phyloP scores from a whole-genome alignment of 441 rosid genomes.

The Omphalea diandra region DNA sequence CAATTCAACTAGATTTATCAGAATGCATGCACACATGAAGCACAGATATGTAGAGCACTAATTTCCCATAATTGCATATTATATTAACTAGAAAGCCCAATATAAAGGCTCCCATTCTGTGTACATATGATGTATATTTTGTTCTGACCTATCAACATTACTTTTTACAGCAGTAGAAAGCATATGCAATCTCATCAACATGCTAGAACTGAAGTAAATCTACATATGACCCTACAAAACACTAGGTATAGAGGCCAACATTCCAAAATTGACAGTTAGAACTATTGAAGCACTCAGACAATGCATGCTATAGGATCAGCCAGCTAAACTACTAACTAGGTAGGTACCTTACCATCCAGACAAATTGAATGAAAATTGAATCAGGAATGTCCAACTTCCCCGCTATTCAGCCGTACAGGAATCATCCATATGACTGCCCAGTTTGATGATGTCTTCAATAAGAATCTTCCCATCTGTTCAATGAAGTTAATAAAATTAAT shows the following conservation, averaged over 20 bases:
- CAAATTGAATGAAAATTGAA: background rate
- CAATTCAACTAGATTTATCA: background rate
- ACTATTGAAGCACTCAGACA: background rate
- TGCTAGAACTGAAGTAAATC: background rate
- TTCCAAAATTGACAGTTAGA: background rate
- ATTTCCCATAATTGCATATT: background rate
- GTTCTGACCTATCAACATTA: background rate
- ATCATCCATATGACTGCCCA: slow-evolving; percentile 70
- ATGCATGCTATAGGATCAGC: background rate
- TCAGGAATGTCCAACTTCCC: slow-evolving; percentile 4
- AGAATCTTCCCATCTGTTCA: slow-evolving; percentile 84
- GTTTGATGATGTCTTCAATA: slow-evolving; percentile 80
- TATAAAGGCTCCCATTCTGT: background rate
- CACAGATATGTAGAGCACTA: background rate
- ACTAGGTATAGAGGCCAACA: background rate
- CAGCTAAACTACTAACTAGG: background rate
- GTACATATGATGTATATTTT: background rate
- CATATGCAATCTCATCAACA: background rate
- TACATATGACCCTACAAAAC: background rate
- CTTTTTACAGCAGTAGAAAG: slow-evolving; percentile 11
- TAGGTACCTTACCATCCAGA: background rate
- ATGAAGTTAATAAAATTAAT: slow-evolving; percentile 8
- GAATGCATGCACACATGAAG: too few relatives aligned
- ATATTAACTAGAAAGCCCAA: background rate
- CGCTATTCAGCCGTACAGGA: slow-evolving; percentile 39